A percentile compares a stretch with the other conserved stretches of the same genome.
These are phyloP conservation scores for Torulaspora indica DNA, from an alignment of 805 yeast genomes.

Conservation along the genomic window DNA sequence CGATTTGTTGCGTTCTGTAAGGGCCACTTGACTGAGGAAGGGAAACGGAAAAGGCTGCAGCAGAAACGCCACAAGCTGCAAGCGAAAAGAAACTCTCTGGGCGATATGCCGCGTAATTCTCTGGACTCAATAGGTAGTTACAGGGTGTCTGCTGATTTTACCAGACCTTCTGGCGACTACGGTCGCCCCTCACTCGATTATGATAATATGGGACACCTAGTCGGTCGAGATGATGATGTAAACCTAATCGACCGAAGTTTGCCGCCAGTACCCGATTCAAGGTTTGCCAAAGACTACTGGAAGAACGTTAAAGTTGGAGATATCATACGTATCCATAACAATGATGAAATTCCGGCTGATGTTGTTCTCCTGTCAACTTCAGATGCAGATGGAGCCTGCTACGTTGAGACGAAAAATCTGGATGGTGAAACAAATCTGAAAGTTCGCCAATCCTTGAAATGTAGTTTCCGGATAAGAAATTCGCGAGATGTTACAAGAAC, in stretches of 20 bases:
- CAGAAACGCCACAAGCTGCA: slow-evolving; percentile 31
- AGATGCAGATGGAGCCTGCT: slow-evolving; percentile 65
- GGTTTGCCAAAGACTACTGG: slow-evolving; percentile 46
- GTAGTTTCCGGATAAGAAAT: slow-evolving; percentile 47
- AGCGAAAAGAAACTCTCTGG: slow-evolving; percentile 22
- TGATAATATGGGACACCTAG: slow-evolving; percentile 53
- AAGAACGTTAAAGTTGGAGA: slow-evolving; percentile 71
- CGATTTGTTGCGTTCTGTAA: slow-evolving; percentile 27
- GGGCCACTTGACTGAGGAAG: slow-evolving; percentile 35
- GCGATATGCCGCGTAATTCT: slow-evolving; percentile 37
- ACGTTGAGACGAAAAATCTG: slow-evolving; percentile 73
- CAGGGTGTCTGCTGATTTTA: slow-evolving; percentile 30
- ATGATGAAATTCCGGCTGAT: slow-evolving; percentile 81
- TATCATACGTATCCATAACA: slow-evolving; percentile 59
- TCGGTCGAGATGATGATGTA: slow-evolving; percentile 55
- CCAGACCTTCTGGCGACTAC: slow-evolving; percentile 26
- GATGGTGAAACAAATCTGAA: slow-evolving; percentile 80
- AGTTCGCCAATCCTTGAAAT: slow-evolving; percentile 67
- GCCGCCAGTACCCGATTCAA: slow-evolving; percentile 37
- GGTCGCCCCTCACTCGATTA: slow-evolving; percentile 36
- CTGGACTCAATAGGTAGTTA: slow-evolving; percentile 37
- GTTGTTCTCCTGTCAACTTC: slow-evolving; percentile 58
- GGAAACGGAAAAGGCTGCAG: slow-evolving; percentile 36
- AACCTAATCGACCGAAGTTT: slow-evolving; percentile 54
- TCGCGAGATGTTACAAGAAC: slow-evolving; percentile 47